Evolutionary conservation across 2,329 filamentous ascomycete species (phyloP), one percentile per base, ranked within the genome.

Genomic region (Ceratocystis eucalypticola): DNA sequence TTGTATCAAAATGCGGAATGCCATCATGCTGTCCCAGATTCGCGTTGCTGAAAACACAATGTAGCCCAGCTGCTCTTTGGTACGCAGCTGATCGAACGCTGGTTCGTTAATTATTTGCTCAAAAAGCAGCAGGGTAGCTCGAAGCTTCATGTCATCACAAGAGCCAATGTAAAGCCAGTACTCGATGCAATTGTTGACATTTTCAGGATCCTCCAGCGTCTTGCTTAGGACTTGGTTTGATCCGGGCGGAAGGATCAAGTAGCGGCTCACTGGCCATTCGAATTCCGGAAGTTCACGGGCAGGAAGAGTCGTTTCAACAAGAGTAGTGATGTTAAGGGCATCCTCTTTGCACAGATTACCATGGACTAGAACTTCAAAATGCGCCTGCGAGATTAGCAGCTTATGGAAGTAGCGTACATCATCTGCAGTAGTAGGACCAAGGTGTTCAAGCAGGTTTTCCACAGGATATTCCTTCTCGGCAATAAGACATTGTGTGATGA

Each of bases 21-120:
- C 90, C 71, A 90, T 87, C 0, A 88, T 93, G 0, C 88, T 91
- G n/a, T 85, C 78, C 66, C 88, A 84, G 64, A 83, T 82, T 48
- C 87, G 81, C 10, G 85, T 80, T 33, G 91, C 89, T 62, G 89
- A 93, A 76, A 93, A 96, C 0, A 99, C 93, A 65, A 99, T 89
- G 71, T 99, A 99, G 12, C 94, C 94, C 5, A 99, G 86, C 76
- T 99, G 93, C 75, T 99, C 93, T 76, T 97, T 96, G 55, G 94
- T 97, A 62, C 94, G 85, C 6, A 99, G 81, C 74, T 96, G 91
- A 75, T 99, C 91, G 73, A 97, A 99, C 7, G 88, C 88, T 3
- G 92, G 92, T 77, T 99, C 94, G 66, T 96, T 89, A 0, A 91
- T 86, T 77, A 99, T 88, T 75, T 97, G 94, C 30, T 90, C 88